These are phyloP conservation scores for Tulasnella sp. DNA, from an alignment of 768 basidiomycete genomes.

Conservation along the genomic window DNA sequence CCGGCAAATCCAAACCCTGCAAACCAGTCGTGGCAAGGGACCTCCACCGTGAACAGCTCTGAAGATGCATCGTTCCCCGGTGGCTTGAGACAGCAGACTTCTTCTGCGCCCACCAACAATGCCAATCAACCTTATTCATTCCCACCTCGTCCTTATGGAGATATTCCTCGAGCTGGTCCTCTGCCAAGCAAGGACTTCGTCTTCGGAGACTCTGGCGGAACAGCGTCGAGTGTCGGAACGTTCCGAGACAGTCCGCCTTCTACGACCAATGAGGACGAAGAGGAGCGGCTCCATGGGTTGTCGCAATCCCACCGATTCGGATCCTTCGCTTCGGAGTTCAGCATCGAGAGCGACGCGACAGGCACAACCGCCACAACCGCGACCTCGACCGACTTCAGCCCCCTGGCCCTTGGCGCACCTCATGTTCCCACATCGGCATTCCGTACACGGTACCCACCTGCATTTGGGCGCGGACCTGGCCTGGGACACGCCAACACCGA, in stretches of 20 bases:
- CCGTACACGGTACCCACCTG: not conserved
- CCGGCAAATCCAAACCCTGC: conserved; percentile 22
- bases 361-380: conserved; percentile 25
- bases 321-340: conserved; percentile 27
- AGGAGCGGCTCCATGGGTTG: conserved; percentile 19
- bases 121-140: conserved; percentile 19
- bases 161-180: conserved; percentile 28
- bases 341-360: conserved; percentile 26
- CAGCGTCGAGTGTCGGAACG: not conserved
- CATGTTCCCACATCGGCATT: not conserved
- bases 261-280: conserved; percentile 19
- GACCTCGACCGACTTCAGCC: conserved; percentile 15
- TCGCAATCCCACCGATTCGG: conserved; percentile 32
- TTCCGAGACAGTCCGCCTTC: not conserved
- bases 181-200: conserved; percentile 31
- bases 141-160: conserved; percentile 18
- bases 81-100: conserved; percentile 24
- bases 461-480: not conserved
- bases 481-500: conserved; percentile 4
- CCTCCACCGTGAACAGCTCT: conserved; percentile 12
- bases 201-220: conserved; percentile 26
- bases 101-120: conserved; percentile 10
- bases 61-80: conserved; percentile 15
- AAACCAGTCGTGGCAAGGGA: conserved; percentile 12
- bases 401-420: not conserved